A percentile compares a stretch with the other conserved stretches of the same genome.
Conservation (phyloP, 2,329 filamentous ascomycete species). For the Pseudogymnoascus sp. region DNA sequence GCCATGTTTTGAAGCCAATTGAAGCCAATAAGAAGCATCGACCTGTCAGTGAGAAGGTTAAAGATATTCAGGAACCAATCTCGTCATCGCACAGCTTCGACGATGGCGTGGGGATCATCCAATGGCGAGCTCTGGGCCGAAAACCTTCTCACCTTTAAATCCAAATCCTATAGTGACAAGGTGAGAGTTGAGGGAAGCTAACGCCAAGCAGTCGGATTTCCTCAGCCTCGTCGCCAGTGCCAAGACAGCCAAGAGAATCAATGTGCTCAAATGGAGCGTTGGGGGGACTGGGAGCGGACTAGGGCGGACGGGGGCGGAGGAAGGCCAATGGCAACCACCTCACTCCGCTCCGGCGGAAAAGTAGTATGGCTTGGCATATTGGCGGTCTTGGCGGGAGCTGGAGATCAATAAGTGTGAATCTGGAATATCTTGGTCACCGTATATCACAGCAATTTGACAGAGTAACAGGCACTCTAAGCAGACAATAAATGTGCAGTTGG, state of each 20-base stretch:
- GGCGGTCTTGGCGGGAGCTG: background rate
- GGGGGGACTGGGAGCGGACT: background rate
- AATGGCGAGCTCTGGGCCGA: background rate
- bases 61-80: constrained; percentile 2
- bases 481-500: background rate
- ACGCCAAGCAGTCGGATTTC: background rate
- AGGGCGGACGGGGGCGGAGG: too few species aligned
- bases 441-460: background rate
- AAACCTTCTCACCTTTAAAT: constrained; percentile 4
- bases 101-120: background rate
- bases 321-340: background rate
- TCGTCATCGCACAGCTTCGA: background rate
- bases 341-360: background rate
- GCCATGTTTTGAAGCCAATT: too few species aligned
- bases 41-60: background rate
- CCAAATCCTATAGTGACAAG: too few species aligned
- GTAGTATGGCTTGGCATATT: background rate
- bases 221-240: background rate
- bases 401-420: background rate
- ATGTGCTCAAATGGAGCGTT: constrained; percentile 1
- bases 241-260: background rate
- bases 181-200: background rate
- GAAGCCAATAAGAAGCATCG: background rate
- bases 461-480: too few species aligned
- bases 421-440: background rate